Base-by-base conservation (phyloP, 2,329 filamentous ascomycete species). In the Fusarium guadeloupense region DNA sequence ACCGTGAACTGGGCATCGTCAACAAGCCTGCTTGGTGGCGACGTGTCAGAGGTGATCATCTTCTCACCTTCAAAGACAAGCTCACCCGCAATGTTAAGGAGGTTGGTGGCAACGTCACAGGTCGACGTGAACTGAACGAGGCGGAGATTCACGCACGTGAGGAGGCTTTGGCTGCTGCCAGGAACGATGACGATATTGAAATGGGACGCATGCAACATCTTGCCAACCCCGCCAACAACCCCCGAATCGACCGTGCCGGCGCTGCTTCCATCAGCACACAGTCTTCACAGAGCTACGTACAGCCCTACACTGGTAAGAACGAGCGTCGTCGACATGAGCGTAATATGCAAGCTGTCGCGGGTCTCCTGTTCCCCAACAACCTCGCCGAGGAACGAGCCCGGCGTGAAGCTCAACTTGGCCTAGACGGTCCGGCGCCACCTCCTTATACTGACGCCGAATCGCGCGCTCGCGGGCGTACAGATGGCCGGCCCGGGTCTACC, bases 21-120 rank as follows among this genome's bases (percentile, higher is more conserved):
- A 77, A 80, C 46, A 88, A 86, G 70, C 89, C 89, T 0, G 80
- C 81, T 6, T 91, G 89, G 89, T 91, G 89, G 89, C 78, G 77
- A 16, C 80, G 84, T 35, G 70, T 81, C 37, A 78, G 80, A 37
- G 80, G 79, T 41, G 79, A 84, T 7, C 72, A 76, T 42, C 69
- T 77, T 23, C 72, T 75, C 49, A 72, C 68, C 42, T 77, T 86
- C 75, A 79, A 81, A 42, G 83, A 86, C 58, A 79, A 78, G 55
- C 81, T 86, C 37, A 72, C 79, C 41, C 79, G 80, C 49, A 86
- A 86, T 51, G 83, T 86, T 20, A 75, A 80, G 20, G 84, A 86
- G 65, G 74, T 86, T 14, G 81, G 83, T 16, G 76, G 77, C 33
- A 74, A 75, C 9, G 76, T 79, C n/a, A 77, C 79, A 1, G 77